These are phyloP conservation scores for Fusarium acutatum DNA, from an alignment of 2,329 filamentous ascomycete species.

Conservation along the genomic window DNA sequence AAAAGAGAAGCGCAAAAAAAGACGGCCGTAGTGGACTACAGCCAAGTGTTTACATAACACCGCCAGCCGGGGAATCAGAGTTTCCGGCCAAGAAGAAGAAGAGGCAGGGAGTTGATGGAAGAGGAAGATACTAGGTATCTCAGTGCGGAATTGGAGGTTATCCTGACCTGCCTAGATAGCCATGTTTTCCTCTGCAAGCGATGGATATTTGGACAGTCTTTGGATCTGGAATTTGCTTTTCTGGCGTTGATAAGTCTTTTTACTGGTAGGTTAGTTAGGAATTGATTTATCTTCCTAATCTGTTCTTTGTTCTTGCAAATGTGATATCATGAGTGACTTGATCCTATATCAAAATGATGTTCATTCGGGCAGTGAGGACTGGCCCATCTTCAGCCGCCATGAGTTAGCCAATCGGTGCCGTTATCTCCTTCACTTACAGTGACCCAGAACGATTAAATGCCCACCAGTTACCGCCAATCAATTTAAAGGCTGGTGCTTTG, in stretches of 20 bases:
- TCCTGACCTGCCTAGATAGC: background rate
- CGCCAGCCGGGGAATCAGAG: background rate
- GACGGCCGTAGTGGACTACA: background rate
- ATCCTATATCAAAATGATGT: background rate
- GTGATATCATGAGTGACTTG: background rate
- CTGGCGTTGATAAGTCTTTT: background rate
- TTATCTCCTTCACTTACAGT: rapidly evolving
- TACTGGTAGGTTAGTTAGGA: background rate
- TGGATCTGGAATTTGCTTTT: background rate
- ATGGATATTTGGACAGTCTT: background rate
- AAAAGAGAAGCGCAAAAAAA: background rate
- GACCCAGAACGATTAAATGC: rapidly evolving
- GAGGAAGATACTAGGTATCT: background rate
- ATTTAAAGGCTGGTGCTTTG: background rate
- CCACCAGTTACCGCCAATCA: background rate
- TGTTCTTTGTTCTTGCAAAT: background rate
- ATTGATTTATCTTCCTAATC: background rate
- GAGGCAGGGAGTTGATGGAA: background rate
- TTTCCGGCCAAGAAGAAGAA: background rate
- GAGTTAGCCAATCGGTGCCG: rapidly evolving
- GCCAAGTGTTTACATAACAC: background rate
- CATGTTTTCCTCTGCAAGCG: rapidly evolving
- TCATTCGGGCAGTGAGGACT: background rate
- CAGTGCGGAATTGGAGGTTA: background rate
- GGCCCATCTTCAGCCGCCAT: rapidly evolving